Evolutionary conservation across 768 basidiomycete genomes (phyloP).

Genomic region (Suillus occidentalis): DNA sequence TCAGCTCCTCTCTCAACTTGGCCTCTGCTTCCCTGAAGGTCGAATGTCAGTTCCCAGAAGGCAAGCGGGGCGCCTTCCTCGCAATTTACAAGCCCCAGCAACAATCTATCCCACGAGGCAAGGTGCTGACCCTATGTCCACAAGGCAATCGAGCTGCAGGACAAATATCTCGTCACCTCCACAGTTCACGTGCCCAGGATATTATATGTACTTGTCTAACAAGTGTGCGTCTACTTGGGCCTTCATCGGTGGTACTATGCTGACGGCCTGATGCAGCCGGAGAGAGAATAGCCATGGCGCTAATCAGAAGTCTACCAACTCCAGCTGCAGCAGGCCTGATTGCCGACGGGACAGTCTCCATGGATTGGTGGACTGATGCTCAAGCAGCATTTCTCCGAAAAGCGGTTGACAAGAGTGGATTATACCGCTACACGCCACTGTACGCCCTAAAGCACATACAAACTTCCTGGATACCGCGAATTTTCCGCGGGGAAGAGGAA

Average conservation of each 20-base stretch:
- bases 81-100: slow-evolving; percentile 32
- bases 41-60: slow-evolving; percentile 33
- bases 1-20: slow-evolving; percentile 22
- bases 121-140: slow-evolving; percentile 27
- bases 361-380: slow-evolving; percentile 24
- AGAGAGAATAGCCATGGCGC: slow-evolving; percentile 25
- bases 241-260: slow-evolving; percentile 2
- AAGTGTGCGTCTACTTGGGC: slow-evolving; percentile 12
- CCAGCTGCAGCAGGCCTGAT: slow-evolving; percentile 6
- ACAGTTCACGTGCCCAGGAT: slow-evolving; percentile 33
- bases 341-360: slow-evolving; percentile 12
- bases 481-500: slow-evolving; percentile 14
- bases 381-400: slow-evolving; percentile 23
- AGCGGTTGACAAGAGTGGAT: slow-evolving; percentile 21
- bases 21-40: slow-evolving; percentile 33
- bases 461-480: background rate
- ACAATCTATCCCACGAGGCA: slow-evolving; percentile 19
- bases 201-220: slow-evolving; percentile 33
- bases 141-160: slow-evolving; percentile 22
- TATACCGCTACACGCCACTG: slow-evolving; percentile 29
- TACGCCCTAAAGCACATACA: slow-evolving; percentile 21
- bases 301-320: slow-evolving; percentile 17
- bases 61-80: slow-evolving; percentile 34
- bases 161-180: slow-evolving; percentile 35
- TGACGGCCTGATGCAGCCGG: slow-evolving; percentile 17